phyloP scores from a whole-genome alignment of 352 stramenopile genomes.

The Globisporangium paddicum region DNA sequence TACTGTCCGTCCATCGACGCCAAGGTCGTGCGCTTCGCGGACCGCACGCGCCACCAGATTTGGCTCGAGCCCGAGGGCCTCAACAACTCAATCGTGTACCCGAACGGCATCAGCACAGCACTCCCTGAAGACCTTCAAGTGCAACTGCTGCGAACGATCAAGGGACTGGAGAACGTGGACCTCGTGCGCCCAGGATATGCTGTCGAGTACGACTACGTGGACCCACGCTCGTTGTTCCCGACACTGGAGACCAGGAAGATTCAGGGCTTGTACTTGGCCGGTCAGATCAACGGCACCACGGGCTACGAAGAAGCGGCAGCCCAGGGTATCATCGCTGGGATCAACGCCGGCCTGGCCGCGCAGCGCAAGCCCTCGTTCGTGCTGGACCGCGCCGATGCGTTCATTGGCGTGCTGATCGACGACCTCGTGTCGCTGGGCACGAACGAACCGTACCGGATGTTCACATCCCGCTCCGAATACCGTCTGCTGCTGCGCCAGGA shows the following conservation, averaged over 20 bases:
- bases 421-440: conserved; percentile 96
- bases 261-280: conserved; percentile 91
- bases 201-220: conserved; percentile 99
- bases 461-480: conserved; percentile 96
- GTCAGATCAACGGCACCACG: conserved; percentile 99
- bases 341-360: conserved; percentile 90
- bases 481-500: conserved; percentile 86
- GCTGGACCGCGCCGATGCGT: conserved; percentile 92
- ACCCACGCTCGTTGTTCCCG: conserved; percentile 90
- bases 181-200: conserved; percentile 96
- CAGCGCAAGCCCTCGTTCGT: conserved; percentile 74
- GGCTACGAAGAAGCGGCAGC: conserved; percentile 99
- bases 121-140: conserved; percentile 95
- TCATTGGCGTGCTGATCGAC: conserved; percentile 98
- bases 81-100: conserved; percentile 96
- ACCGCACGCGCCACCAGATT: conserved; percentile 81
- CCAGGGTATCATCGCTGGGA: conserved; percentile 96
- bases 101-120: conserved; percentile 94
- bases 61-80: conserved; percentile 98
- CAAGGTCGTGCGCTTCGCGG: conserved; percentile 87
- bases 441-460: conserved; percentile 98
- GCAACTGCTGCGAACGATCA: conserved; percentile 93
- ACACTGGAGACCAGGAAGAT: conserved; percentile 96
- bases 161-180: conserved; percentile 93
- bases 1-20: conserved; percentile 99